phyloP scores from a whole-genome alignment of 805 yeast species.

The Yamadazyma kitorensis region DNA sequence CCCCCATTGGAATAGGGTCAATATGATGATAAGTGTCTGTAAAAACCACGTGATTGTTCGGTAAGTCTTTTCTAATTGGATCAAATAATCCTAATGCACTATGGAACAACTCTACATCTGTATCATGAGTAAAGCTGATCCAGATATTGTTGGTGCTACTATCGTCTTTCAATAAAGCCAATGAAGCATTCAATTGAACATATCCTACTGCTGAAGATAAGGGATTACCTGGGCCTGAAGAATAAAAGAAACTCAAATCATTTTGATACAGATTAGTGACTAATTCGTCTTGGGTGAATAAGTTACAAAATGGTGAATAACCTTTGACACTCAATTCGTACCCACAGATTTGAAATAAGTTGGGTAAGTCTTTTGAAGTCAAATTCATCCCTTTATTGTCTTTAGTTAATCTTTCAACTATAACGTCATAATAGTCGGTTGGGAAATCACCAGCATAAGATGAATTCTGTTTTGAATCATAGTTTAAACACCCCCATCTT shows the following conservation, averaged over 20 bases:
- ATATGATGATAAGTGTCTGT: conserved; percentile 44
- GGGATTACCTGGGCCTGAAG: conserved; percentile 62
- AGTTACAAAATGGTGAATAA: conserved; percentile 60
- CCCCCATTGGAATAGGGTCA: conserved; percentile 40
- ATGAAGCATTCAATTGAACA: conserved; percentile 47
- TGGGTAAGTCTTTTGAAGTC: conserved; percentile 49
- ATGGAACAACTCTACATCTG: conserved; percentile 58
- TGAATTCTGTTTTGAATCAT: conserved; percentile 25
- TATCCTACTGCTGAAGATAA: conserved; percentile 59
- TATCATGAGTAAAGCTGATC: conserved; percentile 75
- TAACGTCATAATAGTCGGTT: conserved; percentile 45
- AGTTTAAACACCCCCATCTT: conserved; percentile 41
- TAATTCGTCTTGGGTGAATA: conserved; percentile 68
- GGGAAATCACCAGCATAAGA: conserved; percentile 25
- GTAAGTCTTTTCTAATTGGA: conserved; percentile 36
- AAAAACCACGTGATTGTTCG: conserved; percentile 46
- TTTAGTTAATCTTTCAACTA: conserved; percentile 55
- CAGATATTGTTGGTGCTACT: conserved; percentile 51
- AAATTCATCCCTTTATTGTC: conserved; percentile 55
- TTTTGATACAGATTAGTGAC: conserved; percentile 57
- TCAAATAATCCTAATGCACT: conserved; percentile 61
- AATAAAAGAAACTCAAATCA: conserved; percentile 60
- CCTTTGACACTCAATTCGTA: conserved; percentile 74
- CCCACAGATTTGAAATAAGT: conserved; percentile 64
- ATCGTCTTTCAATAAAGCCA: conserved; percentile 45